Evolutionary conservation across 2,329 filamentous ascomycete species (phyloP).

Genomic region (Pseudogymnoascus sp.): DNA sequence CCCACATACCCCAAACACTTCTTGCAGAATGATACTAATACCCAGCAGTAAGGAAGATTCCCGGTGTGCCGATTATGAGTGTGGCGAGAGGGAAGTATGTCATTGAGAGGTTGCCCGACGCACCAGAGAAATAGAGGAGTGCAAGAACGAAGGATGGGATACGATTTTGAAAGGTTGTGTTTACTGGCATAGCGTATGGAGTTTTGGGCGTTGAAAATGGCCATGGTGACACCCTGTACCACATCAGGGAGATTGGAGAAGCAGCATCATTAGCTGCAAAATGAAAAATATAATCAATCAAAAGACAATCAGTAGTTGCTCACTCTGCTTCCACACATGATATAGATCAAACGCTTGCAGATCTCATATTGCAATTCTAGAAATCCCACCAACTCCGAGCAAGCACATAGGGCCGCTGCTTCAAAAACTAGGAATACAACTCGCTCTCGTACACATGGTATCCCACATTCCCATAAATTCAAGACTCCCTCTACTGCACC

Average conservation of each 20-base stretch:
- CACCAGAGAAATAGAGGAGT: conserved; percentile 47
- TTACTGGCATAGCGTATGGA: conserved; percentile 6
- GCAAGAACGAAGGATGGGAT: not conserved
- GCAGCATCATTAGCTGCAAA: not conserved
- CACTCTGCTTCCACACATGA: not conserved
- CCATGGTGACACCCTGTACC: not conserved
- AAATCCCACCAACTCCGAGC: conserved; percentile 7
- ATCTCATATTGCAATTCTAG: conserved; percentile 5
- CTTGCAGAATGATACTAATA: not conserved
- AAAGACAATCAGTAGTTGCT: not conserved
- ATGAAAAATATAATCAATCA: conserved; percentile 1
- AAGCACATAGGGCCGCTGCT: conserved; percentile 1
- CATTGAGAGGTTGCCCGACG: conserved; percentile 83
- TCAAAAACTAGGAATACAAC: conserved; percentile 1
- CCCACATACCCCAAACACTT: not conserved
- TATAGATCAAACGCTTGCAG: not conserved
- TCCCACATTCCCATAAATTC: conserved; percentile 4
- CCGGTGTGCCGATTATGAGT: conserved; percentile 61
- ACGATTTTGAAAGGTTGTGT: conserved; percentile 1
- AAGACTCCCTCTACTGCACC: conserved; percentile 37
- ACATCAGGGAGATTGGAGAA: not conserved
- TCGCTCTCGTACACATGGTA: conserved; percentile 5
- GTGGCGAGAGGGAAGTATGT: conserved; percentile 87
- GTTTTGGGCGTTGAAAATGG: conserved; percentile 8
- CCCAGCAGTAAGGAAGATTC: conserved; percentile 50